These are phyloP conservation scores for Solanum chilense DNA, from an alignment of 257 asterid species.

Conservation along the genomic window DNA sequence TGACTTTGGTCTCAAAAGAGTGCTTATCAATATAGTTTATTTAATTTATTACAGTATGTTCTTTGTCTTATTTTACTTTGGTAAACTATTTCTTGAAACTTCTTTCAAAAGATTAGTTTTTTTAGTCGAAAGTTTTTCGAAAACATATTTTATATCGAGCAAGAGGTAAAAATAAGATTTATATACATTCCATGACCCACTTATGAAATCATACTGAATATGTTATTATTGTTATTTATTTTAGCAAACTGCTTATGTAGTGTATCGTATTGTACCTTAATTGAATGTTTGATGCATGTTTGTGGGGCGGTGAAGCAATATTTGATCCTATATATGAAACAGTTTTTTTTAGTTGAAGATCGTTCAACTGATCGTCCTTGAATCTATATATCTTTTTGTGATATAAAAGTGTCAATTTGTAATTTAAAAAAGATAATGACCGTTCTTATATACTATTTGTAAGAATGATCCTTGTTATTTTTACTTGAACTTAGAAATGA, in stretches of 20 bases:
- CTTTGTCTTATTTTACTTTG: neutral
- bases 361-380: neutral
- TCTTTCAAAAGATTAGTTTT: neutral
- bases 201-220: too few relatives aligned
- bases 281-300: neutral
- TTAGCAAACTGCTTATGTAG: neutral
- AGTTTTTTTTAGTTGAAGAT: neutral
- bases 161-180: neutral
- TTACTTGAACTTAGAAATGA: neutral
- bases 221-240: neutral
- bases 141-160: accelerated
- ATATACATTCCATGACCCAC: neutral
- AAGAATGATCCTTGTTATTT: neutral
- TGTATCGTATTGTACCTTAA: neutral
- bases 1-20: neutral
- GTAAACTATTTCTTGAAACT: neutral
- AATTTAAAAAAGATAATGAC: too few relatives aligned
- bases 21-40: neutral
- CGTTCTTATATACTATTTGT: neutral
- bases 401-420: neutral
- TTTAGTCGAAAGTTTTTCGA: neutral
- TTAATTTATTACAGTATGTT: neutral
- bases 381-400: accelerated
- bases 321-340: neutral
- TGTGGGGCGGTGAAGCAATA: neutral